Evolutionary conservation across 352 stramenopile genomes (phyloP).

Genomic region (Thalassiosira oceanica): DNA sequence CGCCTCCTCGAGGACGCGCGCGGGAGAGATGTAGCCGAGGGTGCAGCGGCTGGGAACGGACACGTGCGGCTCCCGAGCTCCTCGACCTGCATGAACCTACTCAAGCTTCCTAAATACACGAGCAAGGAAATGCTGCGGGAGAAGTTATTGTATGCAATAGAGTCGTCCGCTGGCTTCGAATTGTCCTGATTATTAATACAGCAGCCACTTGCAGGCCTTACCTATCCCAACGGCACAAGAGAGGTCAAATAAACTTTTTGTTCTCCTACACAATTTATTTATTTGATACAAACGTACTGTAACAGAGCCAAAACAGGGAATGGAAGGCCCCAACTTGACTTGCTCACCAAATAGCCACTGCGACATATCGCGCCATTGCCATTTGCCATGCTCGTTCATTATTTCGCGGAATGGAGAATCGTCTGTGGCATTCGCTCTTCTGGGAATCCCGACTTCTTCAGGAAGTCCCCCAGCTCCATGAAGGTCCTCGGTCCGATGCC

Average conservation of each 20-base stretch:
- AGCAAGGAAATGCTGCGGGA: slow-evolving; percentile 87
- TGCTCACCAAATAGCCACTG: neutral
- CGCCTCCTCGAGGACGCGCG: slow-evolving; percentile 77
- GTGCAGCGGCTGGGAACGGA: slow-evolving; percentile 36
- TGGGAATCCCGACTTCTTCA: slow-evolving; percentile 31
- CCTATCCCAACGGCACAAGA: neutral
- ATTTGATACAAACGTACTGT: no score
- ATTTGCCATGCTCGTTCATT: neutral
- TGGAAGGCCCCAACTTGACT: no score
- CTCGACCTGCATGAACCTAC: slow-evolving; percentile 96
- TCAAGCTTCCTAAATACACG: slow-evolving; percentile 96
- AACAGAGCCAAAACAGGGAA: no score
- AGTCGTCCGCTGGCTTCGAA: slow-evolving; percentile 92
- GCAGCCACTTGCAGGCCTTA: neutral
- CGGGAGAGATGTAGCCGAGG: slow-evolving; percentile 57
- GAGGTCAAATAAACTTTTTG: neutral
- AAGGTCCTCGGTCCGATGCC: slow-evolving; percentile 48
- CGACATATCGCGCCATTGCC: neutral
- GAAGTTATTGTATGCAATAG: slow-evolving; percentile 93
- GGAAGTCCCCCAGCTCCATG: slow-evolving; percentile 49
- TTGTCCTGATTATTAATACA: no score
- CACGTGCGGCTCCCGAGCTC: slow-evolving; percentile 84
- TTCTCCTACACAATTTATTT: no score
- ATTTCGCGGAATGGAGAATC: slow-evolving; percentile 37
- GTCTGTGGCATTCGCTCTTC: slow-evolving; percentile 44